Base-by-base conservation (phyloP, 2,329 filamentous ascomycete genomes). In the Aspergillus pseudoterreus region DNA sequence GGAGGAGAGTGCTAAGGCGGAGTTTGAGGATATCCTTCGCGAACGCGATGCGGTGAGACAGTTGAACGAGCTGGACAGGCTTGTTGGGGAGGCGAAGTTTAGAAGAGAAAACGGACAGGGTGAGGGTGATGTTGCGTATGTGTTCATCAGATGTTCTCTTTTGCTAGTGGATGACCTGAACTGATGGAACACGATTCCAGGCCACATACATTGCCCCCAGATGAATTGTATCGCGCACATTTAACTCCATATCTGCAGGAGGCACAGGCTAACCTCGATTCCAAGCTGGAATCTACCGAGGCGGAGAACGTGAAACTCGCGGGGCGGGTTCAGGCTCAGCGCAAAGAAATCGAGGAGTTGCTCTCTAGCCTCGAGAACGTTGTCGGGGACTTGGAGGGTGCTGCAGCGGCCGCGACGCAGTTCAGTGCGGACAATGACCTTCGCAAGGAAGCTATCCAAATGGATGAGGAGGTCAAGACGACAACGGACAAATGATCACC, bases 11-110 rank as follows among this genome's bases (percentile, higher is more conserved):
- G 82, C 80, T 56, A 77, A 71, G 64, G 75, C 75, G 14, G 81
- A 85, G 57, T 86, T 86, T 64, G 81, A 84, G n/a, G 75, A 77
- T 43, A 82, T 86, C 50, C 59, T 85, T 53, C 66, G 65, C 27
- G 79, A 84, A 59, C 68, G 82, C 47, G 73, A 81, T 52, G 82
- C 83, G 1, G 73, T 86, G 5, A 66, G 72, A 53, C 75, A 79
- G 19, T 68, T 86, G 56, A 86, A 86, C 63, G 80, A 82, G 50
- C 70, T 86, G 56, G 83, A 86, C 62, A 71, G 76, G 35, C 70
- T 84, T 55, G 77, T 86, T 24, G 78, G 77, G 24, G 82, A 85
- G 55, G 83, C 82, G 10, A 78, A 75, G 60, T 65, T 68, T 57
- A 72, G 82, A 57, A 82, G 76, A 65, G 75, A 75, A 61, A 74